A percentile compares a stretch with the other conserved stretches of the same genome.
Evolutionary conservation across 2,329 filamentous ascomycete genomes (phyloP).

Genomic region (Microsporum audouinii): DNA sequence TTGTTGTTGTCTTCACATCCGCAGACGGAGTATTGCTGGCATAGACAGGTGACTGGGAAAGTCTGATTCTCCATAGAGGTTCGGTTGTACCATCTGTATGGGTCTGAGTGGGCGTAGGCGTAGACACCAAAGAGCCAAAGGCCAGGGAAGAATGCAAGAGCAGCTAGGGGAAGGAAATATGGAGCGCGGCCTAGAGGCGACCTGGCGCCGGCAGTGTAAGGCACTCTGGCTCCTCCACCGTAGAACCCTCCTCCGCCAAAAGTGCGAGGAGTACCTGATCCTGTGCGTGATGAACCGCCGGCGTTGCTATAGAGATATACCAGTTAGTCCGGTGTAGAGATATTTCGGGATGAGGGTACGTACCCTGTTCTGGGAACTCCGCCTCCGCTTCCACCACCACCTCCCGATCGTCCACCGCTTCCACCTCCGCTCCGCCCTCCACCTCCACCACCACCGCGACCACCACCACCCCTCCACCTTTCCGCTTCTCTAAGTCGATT

Average conservation of each 20-base stretch:
- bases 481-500: constrained; percentile 38
- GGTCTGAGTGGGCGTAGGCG: constrained; percentile 42
- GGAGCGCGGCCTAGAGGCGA: constrained; percentile 41
- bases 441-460: constrained; percentile 25
- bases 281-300: constrained; percentile 12
- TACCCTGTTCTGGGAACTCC: constrained; percentile 1
- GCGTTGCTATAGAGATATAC: constrained; percentile 8
- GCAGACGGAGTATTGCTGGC: constrained; percentile 43
- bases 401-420: constrained; percentile 15
- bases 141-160: constrained; percentile 40
- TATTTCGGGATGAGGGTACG: background rate
- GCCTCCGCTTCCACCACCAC: constrained; percentile 14
- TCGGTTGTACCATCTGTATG: constrained; percentile 38
- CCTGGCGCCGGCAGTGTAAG: constrained; percentile 38
- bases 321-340: background rate
- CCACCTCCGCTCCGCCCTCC: constrained; percentile 16
- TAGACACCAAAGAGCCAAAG: constrained; percentile 47
- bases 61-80: constrained; percentile 38
- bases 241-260: constrained; percentile 46
- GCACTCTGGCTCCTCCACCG: constrained; percentile 41
- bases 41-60: constrained; percentile 46
- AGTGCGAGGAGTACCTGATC: constrained; percentile 23
- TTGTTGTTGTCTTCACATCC: constrained; percentile 46
- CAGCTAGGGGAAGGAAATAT: constrained; percentile 38
- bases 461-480: constrained; percentile 41